A percentile compares a stretch with the other conserved stretches of the same genome.
These are phyloP conservation scores for Brassica incana DNA, from an alignment of 345 rosid species.

Conservation along the genomic window DNA sequence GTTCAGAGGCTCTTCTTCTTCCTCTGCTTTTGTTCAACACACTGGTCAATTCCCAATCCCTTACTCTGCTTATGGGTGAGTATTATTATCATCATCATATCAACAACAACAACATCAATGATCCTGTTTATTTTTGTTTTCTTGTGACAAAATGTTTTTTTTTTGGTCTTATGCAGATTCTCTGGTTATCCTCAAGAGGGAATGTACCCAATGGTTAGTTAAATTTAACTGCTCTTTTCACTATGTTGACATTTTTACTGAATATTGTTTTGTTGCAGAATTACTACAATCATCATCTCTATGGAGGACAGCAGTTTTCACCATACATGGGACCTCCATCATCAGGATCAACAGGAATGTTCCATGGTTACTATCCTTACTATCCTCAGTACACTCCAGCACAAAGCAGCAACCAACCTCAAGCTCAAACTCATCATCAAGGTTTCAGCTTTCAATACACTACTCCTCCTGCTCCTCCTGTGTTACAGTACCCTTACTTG, in stretches of 20 bases:
- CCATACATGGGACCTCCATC: conserved; percentile 58
- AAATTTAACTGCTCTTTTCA: not conserved
- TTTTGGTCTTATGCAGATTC: conserved; percentile 45
- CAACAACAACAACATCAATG: not conserved
- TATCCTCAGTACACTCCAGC: conserved; percentile 58
- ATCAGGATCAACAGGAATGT: conserved; percentile 59
- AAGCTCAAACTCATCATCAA: conserved; percentile 45
- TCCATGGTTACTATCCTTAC: conserved; percentile 59
- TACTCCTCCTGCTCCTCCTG: conserved; percentile 48
- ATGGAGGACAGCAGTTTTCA: conserved; percentile 74
- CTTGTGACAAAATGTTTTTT: not conserved
- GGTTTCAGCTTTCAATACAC: conserved; percentile 59
- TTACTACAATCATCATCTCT: conserved; percentile 56
- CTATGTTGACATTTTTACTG: not conserved
- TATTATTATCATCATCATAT: not conserved
- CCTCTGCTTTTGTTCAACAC: conserved; percentile 56
- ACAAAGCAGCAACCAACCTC: conserved; percentile 45
- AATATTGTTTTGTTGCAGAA: conserved; percentile 48
- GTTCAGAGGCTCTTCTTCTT: conserved; percentile 41
- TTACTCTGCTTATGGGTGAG: conserved; percentile 73
- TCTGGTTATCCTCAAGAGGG: conserved; percentile 68
- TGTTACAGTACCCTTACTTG: conserved; percentile 61
- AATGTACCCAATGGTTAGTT: conserved; percentile 63
- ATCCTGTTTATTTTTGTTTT: not conserved
- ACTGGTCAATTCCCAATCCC: conserved; percentile 58